Evolutionary conservation across 768 basidiomycete species (phyloP).

Genomic region (Asterophora lycoperdoides): DNA sequence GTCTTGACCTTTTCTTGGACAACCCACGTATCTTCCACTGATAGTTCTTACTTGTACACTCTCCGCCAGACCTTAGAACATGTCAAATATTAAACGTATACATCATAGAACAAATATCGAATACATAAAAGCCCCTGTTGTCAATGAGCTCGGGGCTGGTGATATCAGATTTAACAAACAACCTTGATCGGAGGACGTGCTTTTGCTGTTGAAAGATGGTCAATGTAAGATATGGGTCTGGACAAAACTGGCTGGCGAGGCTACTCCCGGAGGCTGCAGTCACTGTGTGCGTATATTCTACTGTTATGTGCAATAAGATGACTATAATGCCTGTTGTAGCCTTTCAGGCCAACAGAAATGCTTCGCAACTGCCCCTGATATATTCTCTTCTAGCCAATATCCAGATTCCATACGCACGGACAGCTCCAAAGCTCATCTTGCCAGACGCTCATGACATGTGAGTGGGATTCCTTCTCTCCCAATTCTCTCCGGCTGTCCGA

Average conservation of each 20-base stretch:
- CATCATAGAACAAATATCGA: no score
- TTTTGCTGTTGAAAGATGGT: slow-evolving; percentile 68
- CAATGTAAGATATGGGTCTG: slow-evolving; percentile 72
- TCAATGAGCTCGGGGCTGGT: no score
- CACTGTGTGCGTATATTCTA: slow-evolving; percentile 47
- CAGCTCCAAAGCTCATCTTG: slow-evolving; percentile 78
- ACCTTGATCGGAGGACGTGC: slow-evolving; percentile 75
- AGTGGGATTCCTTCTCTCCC: slow-evolving; percentile 35
- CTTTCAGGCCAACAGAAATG: slow-evolving; percentile 45
- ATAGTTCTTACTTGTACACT: no score
- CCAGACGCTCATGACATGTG: slow-evolving; percentile 73
- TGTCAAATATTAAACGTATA: no score
- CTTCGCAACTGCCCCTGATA: slow-evolving; percentile 60
- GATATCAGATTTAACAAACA: no score
- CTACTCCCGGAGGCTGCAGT: slow-evolving; percentile 81
- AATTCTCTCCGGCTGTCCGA: not conserved
- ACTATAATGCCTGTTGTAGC: slow-evolving; percentile 32
- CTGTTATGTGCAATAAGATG: slow-evolving; percentile 2
- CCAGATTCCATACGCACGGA: slow-evolving; percentile 71
- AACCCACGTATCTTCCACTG: no score
- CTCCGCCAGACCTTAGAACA: no score
- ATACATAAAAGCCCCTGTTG: no score
- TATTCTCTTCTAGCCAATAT: slow-evolving; percentile 87
- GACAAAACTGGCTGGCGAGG: slow-evolving; percentile 80
- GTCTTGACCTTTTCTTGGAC: no score